Evolutionary conservation across 495 filamentous ascomycete genomes (phyloP).

Genomic region (Daldinia loculata): DNA sequence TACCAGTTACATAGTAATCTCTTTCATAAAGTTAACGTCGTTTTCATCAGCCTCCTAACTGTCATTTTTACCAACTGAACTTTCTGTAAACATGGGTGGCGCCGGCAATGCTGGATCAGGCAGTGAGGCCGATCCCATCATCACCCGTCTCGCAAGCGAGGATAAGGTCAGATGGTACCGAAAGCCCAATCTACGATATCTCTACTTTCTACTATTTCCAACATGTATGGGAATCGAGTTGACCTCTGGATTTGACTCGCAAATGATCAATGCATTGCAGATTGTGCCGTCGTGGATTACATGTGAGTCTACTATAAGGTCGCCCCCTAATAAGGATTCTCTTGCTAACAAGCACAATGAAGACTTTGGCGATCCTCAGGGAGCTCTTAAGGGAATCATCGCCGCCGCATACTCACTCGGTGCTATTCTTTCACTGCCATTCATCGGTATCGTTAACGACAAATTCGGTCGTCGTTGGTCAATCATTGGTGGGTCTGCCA

Average conservation of each 20-base stretch:
- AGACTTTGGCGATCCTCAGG: conserved; percentile 53
- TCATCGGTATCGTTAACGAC: conserved; percentile 66
- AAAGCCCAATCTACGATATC: conserved; percentile 67
- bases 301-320: conserved; percentile 51
- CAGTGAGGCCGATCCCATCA: conserved; percentile 47
- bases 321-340: background rate
- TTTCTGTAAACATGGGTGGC: conserved; percentile 26
- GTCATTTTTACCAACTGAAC: background rate
- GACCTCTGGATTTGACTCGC: conserved; percentile 72
- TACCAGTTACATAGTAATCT: background rate
- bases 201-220: conserved; percentile 72
- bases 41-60: background rate
- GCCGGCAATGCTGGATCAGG: conserved; percentile 38
- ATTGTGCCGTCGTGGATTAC: conserved; percentile 65
- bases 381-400: conserved; percentile 55
- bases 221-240: conserved; percentile 72
- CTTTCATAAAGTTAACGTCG: background rate
- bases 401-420: conserved; percentile 62
- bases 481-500: conserved; percentile 65
- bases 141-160: conserved; percentile 57
- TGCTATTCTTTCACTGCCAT: conserved; percentile 64
- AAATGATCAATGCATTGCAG: conserved; percentile 72
- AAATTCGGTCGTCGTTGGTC: conserved; percentile 66
- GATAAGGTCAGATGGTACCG: conserved; percentile 67
- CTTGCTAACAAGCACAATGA: background rate